A percentile compares a stretch with the other conserved stretches of the same genome.
phyloP scores from a whole-genome alignment of 2,329 filamentous ascomycete genomes.

The Tetracladium maxilliforme region DNA sequence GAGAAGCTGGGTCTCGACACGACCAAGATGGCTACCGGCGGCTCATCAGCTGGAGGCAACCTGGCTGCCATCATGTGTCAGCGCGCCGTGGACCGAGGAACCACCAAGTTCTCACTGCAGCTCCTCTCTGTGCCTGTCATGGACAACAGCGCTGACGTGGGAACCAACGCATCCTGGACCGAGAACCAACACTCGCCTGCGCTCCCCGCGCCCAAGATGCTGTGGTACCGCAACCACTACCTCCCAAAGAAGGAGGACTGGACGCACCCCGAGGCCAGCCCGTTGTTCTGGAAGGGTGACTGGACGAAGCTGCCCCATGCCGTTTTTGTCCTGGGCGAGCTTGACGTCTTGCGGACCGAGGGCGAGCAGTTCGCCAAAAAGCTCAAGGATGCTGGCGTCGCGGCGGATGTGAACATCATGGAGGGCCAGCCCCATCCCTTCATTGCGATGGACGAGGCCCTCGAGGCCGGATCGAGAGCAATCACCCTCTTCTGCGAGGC shows the following conservation, averaged over 20 bases:
- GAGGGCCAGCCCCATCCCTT: constrained; percentile 42
- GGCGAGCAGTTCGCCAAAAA: constrained; percentile 34
- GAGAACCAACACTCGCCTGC: constrained; percentile 34
- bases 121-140: constrained; percentile 41
- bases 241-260: constrained; percentile 30
- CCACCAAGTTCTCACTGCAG: constrained; percentile 27
- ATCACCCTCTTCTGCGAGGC: too few relatives aligned
- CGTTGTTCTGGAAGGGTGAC: constrained; percentile 31
- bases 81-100: constrained; percentile 22
- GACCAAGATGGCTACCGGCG: constrained; percentile 28
- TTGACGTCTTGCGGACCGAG: constrained; percentile 40
- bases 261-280: constrained; percentile 35
- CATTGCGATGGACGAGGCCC: constrained; percentile 38
- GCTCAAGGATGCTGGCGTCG: constrained; percentile 27
- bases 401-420: constrained; percentile 32
- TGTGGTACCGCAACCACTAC: constrained; percentile 45
- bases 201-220: constrained; percentile 39
- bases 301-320: constrained; percentile 34
- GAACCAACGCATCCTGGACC: constrained; percentile 29
- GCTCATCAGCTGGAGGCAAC: constrained; percentile 36
- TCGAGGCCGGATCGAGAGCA: constrained; percentile 39
- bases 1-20: too few relatives aligned
- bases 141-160: constrained; percentile 35
- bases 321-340: constrained; percentile 34
- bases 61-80: constrained; percentile 37